Conservation (phyloP, 164 flowering plant genomes). For the Akebia trifoliata region DNA sequence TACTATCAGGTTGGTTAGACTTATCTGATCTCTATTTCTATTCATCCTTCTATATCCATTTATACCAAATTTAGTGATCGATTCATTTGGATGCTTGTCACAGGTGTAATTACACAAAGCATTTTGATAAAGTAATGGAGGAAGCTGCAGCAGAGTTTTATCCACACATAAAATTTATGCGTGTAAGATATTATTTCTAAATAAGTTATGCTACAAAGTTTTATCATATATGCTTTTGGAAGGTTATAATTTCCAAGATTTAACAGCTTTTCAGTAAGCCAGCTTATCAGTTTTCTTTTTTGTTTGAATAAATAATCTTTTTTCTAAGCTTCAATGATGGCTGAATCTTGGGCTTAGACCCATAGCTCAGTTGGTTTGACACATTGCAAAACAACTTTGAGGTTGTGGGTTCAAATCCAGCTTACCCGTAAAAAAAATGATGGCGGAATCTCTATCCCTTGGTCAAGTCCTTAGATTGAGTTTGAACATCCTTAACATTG, state of each 20-base stretch:
- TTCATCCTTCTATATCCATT: neutral
- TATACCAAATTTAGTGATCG: neutral
- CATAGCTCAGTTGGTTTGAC: no score
- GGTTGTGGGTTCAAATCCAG: no score
- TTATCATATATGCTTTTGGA: neutral
- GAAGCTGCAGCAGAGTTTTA: slow-evolving; percentile 84
- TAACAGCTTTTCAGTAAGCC: neutral
- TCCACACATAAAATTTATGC: slow-evolving; percentile 80
- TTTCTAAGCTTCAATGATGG: no score
- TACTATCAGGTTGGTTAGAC: slow-evolving; percentile 55
- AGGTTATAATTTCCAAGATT: neutral
- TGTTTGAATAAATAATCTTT: neutral
- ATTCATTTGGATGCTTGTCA: slow-evolving; percentile 4
- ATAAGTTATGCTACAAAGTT: neutral
- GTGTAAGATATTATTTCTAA: slow-evolving; percentile 41
- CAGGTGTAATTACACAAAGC: slow-evolving; percentile 64
- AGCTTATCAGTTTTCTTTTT: neutral
- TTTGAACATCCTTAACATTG: no score
- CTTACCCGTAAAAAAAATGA: no score
- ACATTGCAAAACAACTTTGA: no score
- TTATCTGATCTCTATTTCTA: neutral
- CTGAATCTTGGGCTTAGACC: no score
- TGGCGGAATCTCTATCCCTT: no score
- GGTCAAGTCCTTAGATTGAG: no score
- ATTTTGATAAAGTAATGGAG: slow-evolving; percentile 79